Base-by-base conservation (phyloP, 2,329 filamentous ascomycete genomes). In the Colletotrichum simmondsii region DNA sequence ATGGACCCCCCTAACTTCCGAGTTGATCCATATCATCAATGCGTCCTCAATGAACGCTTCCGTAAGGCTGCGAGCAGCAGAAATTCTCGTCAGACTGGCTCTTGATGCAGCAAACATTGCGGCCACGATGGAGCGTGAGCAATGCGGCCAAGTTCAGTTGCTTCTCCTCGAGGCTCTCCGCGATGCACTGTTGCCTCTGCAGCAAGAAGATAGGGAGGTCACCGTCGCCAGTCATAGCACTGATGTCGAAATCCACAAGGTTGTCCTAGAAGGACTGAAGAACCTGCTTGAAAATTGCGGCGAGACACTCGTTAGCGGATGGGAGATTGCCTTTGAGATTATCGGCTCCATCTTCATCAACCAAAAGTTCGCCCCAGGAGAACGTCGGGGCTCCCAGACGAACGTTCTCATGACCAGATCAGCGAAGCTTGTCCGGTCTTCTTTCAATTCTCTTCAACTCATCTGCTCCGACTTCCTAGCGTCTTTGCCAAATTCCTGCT, bases 391-490 rank as follows among this genome's bases (percentile, higher is more conserved):
- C 12, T 76, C 78, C 8, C 74, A 78, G 14, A 74, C 75, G 10
- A 78, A 80, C 61, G 78, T 80, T 0, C 81, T 91, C 2, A 84
- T 82, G 37, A 91, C 89, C 7, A 85, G 88, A 61, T 96, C 95
- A 14, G 88, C 91, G 57, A 92, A 92, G 75, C 88, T 98, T 26
- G 93, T 98, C 64, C 90, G 95, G 74, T 93, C 94, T 19, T 94
- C 96, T 0, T 99, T 99, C 81, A 93, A 91, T 75, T 97, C 95
- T 2, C 86, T 97, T 14, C 95, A 98, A 80, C 90, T 99, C 3
- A 93, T 99, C 58, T 97, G 95, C 81, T 98, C 97, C 0, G 97
- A 99, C 81, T 99, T 99, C 78, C 84, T 99, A 42, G 88, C 92
- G 16, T 91, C 93, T 7, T 88, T 92, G 69, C 93, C 90, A 58